A percentile compares a stretch with the other conserved stretches of the same genome.
phyloP scores from a whole-genome alignment of 441 rosid genomes.

The Jatropha multifida region DNA sequence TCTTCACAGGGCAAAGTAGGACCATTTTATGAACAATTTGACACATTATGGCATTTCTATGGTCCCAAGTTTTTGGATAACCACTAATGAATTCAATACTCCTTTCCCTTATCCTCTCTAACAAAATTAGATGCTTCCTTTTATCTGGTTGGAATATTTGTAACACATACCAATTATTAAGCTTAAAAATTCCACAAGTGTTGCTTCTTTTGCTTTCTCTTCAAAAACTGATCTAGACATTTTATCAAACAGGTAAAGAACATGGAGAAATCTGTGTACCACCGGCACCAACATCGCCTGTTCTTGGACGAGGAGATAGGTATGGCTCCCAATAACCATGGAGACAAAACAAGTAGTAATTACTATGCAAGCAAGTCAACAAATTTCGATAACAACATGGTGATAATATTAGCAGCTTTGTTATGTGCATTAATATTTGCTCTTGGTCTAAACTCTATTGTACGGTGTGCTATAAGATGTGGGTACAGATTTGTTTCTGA shows the following conservation, averaged over 20 bases:
- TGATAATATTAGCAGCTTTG: slow-evolving; percentile 9
- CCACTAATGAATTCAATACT: too few relatives aligned
- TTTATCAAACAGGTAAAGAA: not conserved
- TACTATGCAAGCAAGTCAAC: not conserved
- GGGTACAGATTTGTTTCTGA: not conserved
- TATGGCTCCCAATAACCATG: not conserved
- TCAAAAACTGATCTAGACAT: not conserved
- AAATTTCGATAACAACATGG: slow-evolving; percentile 12
- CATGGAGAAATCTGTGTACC: not conserved
- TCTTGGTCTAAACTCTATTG: slow-evolving; percentile 6
- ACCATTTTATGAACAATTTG: not conserved
- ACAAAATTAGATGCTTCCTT: not conserved
- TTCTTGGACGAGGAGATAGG: not conserved
- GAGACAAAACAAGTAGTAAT: not conserved
- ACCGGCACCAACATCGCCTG: not conserved
- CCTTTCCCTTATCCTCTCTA: not conserved
- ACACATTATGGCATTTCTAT: not conserved
- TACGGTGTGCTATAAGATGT: not conserved
- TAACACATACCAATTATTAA: not conserved
- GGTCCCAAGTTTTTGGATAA: slow-evolving; percentile 13
- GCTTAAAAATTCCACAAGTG: not conserved
- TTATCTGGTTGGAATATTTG: slow-evolving; percentile 6
- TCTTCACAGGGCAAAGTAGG: not conserved
- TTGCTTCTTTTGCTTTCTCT: not conserved
- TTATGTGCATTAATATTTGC: slow-evolving; percentile 12